Evolutionary conservation across 768 basidiomycete genomes (phyloP), one percentile per base, ranked within the genome.

Genomic region (Tulasnella sp.): DNA sequence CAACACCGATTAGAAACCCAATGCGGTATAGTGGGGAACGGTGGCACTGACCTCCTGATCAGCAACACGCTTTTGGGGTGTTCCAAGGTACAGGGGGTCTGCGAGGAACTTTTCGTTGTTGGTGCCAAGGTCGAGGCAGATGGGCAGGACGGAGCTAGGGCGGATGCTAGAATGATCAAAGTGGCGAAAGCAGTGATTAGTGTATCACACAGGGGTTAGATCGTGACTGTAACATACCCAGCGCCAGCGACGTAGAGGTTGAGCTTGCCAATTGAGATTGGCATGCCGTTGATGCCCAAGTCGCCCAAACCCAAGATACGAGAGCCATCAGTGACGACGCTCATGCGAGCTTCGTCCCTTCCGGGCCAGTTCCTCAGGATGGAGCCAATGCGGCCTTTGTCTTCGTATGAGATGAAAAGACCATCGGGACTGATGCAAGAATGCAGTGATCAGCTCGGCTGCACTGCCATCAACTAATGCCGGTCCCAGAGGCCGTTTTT

Each of bases 181-280:
- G 70, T 39, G 55, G 29, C 16, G 42, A 78, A 57, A 18, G 16
- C 23, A 44, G 37, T 67, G 74, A 77, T 70, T 48, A 42, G 51
- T 69, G 9, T 55, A 18, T 16, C 7, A 73, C 26, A 39, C 80
- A 77, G 0, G 70, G 37, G 77, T 51, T 13, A 69, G 18, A 86
- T 88, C 32, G 81, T 81, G 15, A 90, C 11, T 67, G 55, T 78
- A 67, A 82, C 86, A 80, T 84, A 93, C 93, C 95, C 95, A 77
- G 94, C 96, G 42, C 93, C 95, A 26, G 94, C 93, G 77, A 95
- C 87, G 83, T 96, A 97, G 23, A 98, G 88, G 23, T 93, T 93
- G 9, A 98, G 87, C 84, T 98, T 97, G n/a, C 96, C 96, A 73
- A 96, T 91, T 10, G 93, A 90, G 81, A 97, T 95, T 0, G 91